These are phyloP conservation scores for Solidago caesia DNA, from an alignment of 129 eudicot genomes.

Conservation along the genomic window DNA sequence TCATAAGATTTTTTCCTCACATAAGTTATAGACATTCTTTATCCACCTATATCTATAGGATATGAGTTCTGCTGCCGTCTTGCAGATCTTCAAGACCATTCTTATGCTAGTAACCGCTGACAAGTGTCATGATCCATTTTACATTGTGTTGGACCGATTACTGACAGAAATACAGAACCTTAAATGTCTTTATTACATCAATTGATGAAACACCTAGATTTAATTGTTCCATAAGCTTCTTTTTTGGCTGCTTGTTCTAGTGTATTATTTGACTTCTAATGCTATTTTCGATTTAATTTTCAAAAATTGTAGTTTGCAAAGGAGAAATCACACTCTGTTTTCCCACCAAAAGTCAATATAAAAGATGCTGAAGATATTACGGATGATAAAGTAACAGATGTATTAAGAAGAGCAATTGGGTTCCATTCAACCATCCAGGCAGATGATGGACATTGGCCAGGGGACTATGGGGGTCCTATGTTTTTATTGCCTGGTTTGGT, in stretches of 20 bases:
- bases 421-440: slow-evolving; percentile 91
- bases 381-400: slow-evolving; percentile 56
- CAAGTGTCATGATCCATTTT: slow-evolving; percentile 16
- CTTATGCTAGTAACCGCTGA: slow-evolving; percentile 17
- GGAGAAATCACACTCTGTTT: slow-evolving; percentile 50
- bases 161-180: slow-evolving; percentile 3
- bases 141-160: slow-evolving; percentile 7
- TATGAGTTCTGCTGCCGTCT: slow-evolving; percentile 1
- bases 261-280: slow-evolving; percentile 19
- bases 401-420: slow-evolving; percentile 71
- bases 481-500: slow-evolving; percentile 94
- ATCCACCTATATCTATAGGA: neutral
- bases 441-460: slow-evolving; percentile 95
- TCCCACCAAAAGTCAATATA: slow-evolving; percentile 69
- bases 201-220: slow-evolving; percentile 4
- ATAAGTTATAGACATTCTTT: slow-evolving; percentile 5
- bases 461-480: slow-evolving; percentile 97
- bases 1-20: neutral
- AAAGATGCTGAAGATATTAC: slow-evolving; percentile 69
- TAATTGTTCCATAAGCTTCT: slow-evolving; percentile 8
- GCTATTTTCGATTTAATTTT: neutral
- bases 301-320: slow-evolving; percentile 54
- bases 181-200: slow-evolving; percentile 16
- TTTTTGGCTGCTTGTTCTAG: slow-evolving; percentile 9
- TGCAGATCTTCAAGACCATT: slow-evolving; percentile 10